Evolutionary conservation across 768 basidiomycete species (phyloP).

Genomic region (Russula dissimulans): DNA sequence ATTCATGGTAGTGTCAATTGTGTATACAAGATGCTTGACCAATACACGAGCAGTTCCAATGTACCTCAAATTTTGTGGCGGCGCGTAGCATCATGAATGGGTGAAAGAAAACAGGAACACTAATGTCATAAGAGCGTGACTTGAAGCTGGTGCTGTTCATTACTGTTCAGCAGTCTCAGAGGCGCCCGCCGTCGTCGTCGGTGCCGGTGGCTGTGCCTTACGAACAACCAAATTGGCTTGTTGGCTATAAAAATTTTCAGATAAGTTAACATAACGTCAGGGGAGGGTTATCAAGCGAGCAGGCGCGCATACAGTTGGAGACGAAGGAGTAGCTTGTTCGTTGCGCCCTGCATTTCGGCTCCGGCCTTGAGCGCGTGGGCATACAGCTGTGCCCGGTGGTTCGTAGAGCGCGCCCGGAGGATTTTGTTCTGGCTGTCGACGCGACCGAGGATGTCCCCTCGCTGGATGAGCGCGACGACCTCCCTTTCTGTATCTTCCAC

Average conservation of each 20-base stretch:
- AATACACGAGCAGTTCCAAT: neutral
- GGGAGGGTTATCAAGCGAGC: neutral
- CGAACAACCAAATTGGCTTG: conserved; percentile 67
- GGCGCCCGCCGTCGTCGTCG: neutral
- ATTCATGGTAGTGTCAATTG: neutral
- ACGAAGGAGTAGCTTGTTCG: conserved; percentile 69
- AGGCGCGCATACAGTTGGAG: conserved; percentile 67
- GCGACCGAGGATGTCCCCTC: conserved; percentile 67
- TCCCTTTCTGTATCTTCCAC: conserved; percentile 61
- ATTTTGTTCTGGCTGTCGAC: conserved; percentile 93
- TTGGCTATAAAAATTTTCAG: conserved; percentile 40
- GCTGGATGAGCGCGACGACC: conserved; percentile 70
- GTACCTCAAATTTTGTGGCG: conserved; percentile 7
- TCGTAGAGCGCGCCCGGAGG: conserved; percentile 67
- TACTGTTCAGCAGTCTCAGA: conserved; percentile 11
- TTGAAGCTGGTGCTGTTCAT: neutral
- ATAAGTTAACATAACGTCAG: neutral
- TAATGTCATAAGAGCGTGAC: neutral
- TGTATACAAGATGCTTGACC: conserved; percentile 1
- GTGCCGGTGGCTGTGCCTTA: conserved; percentile 43
- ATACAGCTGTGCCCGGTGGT: conserved; percentile 71
- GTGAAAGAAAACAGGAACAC: neutral
- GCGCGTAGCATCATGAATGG: neutral
- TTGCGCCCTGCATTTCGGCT: conserved; percentile 58
- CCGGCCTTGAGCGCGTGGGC: conserved; percentile 67